Conservation (phyloP, 306 rosid species). For the Urtica urens region DNA sequence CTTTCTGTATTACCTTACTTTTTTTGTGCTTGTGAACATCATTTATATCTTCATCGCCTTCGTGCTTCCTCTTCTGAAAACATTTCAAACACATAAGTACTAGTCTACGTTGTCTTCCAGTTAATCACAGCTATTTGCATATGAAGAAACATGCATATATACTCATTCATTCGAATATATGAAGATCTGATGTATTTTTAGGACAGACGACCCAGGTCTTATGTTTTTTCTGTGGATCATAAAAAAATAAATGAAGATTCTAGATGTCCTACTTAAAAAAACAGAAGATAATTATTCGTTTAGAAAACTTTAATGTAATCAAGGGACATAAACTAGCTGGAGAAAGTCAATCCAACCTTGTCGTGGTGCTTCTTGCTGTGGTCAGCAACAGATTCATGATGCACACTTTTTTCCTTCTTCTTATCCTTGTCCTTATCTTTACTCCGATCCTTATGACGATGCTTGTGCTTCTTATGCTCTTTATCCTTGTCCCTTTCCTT, state of each 20-base stretch:
- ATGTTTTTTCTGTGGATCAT: too few species aligned
- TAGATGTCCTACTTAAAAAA: too few species aligned
- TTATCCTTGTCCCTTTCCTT: slow-evolving; percentile 85
- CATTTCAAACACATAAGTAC: slow-evolving; percentile 11
- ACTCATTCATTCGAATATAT: too few species aligned
- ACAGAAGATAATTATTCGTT: too few species aligned
- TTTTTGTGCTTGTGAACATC: slow-evolving; percentile 92
- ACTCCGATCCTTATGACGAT: slow-evolving; percentile 72
- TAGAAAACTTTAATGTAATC: too few species aligned
- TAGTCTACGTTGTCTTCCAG: too few species aligned
- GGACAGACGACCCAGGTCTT: background rate
- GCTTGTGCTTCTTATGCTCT: slow-evolving; percentile 93
- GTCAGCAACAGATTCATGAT: slow-evolving; percentile 74
- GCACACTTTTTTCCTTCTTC: slow-evolving; percentile 78
- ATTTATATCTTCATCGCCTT: slow-evolving; percentile 79
- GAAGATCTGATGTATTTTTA: background rate
- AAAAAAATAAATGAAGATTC: too few species aligned
- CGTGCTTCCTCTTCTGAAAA: slow-evolving; percentile 95
- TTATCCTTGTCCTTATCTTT: slow-evolving; percentile 91
- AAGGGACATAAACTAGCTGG: slow-evolving; percentile 13
- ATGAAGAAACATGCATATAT: background rate
- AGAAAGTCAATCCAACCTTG: slow-evolving; percentile 54
- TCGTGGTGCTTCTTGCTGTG: slow-evolving; percentile 87
- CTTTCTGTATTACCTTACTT: slow-evolving; percentile 74
- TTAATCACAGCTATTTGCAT: slow-evolving; percentile 10